These are phyloP conservation scores for Zoysia pacifica DNA, from an alignment of 176 grass and related monocot genomes.

Conservation along the genomic window DNA sequence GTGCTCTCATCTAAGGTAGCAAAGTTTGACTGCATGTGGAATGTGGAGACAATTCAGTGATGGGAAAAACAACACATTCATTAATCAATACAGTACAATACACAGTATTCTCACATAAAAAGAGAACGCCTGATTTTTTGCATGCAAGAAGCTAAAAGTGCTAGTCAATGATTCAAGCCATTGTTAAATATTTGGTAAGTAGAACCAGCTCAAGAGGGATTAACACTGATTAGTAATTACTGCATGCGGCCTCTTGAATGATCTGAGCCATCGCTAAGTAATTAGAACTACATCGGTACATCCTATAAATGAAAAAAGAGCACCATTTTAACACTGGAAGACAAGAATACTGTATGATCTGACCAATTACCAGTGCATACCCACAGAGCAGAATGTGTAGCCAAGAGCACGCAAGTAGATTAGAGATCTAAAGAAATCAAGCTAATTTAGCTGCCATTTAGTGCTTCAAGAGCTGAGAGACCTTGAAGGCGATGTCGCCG, in stretches of 20 bases:
- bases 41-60: constrained; percentile 11
- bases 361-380: not conserved
- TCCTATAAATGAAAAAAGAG: too few relatives aligned
- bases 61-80: constrained; percentile 14
- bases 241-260: not conserved
- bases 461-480: not conserved
- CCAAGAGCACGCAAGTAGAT: too few relatives aligned
- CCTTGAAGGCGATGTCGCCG: constrained; percentile 98
- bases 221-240: too few relatives aligned
- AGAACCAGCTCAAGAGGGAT: too few relatives aligned
- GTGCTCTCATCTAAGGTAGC: constrained; percentile 86
- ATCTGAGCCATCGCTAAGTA: not conserved
- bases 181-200: too few relatives aligned
- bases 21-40: constrained; percentile 72
- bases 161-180: too few relatives aligned
- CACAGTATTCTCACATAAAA: too few relatives aligned
- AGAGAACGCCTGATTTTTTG: too few relatives aligned
- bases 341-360: not conserved
- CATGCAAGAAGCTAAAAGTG: too few relatives aligned
- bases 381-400: too few relatives aligned
- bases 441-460: not conserved
- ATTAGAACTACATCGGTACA: not conserved
- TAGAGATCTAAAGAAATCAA: not conserved
- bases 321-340: constrained; percentile 1
- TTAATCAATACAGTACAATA: too few relatives aligned